phyloP scores from a whole-genome alignment of 305 asterid species.

The Striga hermonthica region DNA sequence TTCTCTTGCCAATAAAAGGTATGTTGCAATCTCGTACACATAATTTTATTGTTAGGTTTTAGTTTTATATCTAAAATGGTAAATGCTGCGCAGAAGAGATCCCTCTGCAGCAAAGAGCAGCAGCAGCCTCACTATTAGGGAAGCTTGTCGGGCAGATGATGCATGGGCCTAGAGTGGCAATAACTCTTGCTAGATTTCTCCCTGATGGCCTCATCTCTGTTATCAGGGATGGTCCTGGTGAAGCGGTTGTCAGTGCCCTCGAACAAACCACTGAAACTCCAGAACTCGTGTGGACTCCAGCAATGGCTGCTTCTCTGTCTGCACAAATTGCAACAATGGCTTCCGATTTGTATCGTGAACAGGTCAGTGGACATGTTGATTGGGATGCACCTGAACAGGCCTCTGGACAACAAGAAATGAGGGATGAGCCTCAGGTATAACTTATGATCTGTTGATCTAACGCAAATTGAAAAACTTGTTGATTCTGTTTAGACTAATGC shows the following conservation, averaged over 20 bases:
- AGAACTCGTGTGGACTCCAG: conserved; percentile 99
- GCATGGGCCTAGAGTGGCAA: conserved; percentile 99
- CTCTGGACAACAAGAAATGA: conserved; percentile 89
- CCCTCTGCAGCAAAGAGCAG: conserved; percentile 96
- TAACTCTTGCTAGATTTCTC: conserved; percentile 87
- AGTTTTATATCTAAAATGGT: conserved; percentile 31
- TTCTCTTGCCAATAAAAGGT: conserved; percentile 92
- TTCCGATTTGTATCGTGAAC: conserved; percentile 82
- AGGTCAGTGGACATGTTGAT: conserved; percentile 90
- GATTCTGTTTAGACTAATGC: conserved; percentile 32
- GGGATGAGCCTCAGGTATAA: conserved; percentile 97
- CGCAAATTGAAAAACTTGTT: conserved; percentile 22
- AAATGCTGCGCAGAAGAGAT: conserved; percentile 69
- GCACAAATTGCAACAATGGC: conserved; percentile 97
- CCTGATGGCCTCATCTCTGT: conserved; percentile 96
- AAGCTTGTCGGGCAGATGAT: conserved; percentile 94
- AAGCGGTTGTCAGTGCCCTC: conserved; percentile 84
- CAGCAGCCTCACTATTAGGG: conserved; percentile 94
- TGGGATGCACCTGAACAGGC: conserved; percentile 99
- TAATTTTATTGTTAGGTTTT: conserved; percentile 16
- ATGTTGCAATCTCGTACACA: conserved; percentile 24
- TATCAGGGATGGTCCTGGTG: conserved; percentile 99
- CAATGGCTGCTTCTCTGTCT: conserved; percentile 96
- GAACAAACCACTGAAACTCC: conserved; percentile 99
- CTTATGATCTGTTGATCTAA: conserved; percentile 26